Percentiles rank a stretch among this genome's conserved stretches.
Evolutionary conservation across 345 rosid genomes (phyloP).

Genomic region (Brassica carinata): DNA sequence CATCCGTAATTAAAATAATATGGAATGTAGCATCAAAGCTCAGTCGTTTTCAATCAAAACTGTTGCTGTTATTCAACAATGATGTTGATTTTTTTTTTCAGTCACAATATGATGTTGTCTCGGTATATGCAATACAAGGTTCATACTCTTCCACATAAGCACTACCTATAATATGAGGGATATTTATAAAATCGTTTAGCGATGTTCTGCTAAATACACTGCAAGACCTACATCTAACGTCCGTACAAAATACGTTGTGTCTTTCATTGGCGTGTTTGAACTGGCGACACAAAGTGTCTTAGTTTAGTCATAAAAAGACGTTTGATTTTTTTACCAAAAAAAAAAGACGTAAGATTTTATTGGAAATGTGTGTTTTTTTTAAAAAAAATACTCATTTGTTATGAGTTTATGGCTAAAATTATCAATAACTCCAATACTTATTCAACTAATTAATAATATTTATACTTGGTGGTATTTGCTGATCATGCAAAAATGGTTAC

Average conservation of each 20-base stretch:
- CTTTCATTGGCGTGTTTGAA: constrained; percentile 14
- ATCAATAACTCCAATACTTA: too few relatives aligned
- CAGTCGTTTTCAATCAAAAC: constrained; percentile 25
- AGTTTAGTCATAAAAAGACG: background rate
- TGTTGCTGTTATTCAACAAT: constrained; percentile 13
- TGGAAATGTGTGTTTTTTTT: too few relatives aligned
- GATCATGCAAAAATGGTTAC: too few relatives aligned
- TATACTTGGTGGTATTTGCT: too few relatives aligned
- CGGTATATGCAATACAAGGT: background rate
- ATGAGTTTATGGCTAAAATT: too few relatives aligned
- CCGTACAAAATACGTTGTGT: too few relatives aligned
- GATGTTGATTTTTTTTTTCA: background rate
- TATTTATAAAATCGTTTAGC: background rate
- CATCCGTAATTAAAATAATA: background rate
- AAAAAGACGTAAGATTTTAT: background rate
- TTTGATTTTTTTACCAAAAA: background rate
- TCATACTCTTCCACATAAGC: constrained; percentile 9
- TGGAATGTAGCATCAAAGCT: constrained; percentile 13
- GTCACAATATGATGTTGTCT: constrained; percentile 15
- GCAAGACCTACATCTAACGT: too few relatives aligned
- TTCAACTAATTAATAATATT: too few relatives aligned
- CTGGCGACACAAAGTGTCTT: constrained; percentile 28
- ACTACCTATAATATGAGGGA: background rate
- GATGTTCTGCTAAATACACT: too few relatives aligned
- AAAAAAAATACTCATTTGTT: too few relatives aligned